Conservation (phyloP, 2,329 filamentous ascomycete species). For the Trichoderma simmonsii region DNA sequence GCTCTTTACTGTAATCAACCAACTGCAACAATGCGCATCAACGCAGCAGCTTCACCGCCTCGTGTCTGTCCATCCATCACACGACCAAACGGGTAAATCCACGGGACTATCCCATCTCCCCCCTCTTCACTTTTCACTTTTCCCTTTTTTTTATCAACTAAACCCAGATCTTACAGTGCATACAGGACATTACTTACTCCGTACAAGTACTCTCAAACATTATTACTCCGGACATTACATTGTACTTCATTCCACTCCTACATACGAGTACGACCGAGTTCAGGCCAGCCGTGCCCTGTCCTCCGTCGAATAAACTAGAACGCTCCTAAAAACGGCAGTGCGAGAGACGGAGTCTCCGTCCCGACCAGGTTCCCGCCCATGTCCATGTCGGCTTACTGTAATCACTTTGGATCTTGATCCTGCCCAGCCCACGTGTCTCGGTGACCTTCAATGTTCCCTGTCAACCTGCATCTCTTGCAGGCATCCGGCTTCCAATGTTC, state of each 20-base stretch:
- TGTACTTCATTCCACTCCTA: neutral
- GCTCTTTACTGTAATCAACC: neutral
- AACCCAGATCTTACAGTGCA: neutral
- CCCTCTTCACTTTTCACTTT: neutral
- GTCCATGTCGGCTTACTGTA: neutral
- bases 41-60: neutral
- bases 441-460: neutral
- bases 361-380: neutral
- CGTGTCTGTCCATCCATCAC: neutral
- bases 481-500: neutral
- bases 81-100: neutral
- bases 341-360: slow-evolving; percentile 8
- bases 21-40: neutral
- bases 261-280: neutral
- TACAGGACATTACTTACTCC: neutral
- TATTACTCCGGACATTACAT: neutral
- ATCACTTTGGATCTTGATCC: neutral
- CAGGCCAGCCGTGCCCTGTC: neutral
- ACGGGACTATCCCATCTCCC: neutral
- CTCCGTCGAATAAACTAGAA: neutral
- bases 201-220: neutral
- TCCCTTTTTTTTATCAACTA: neutral
- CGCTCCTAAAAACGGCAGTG: neutral
- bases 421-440: neutral
- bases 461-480: neutral